Percentiles rank a stretch among this genome's conserved stretches.
phyloP scores from a whole-genome alignment of 345 rosid genomes.

The Fremontodendron californicum region DNA sequence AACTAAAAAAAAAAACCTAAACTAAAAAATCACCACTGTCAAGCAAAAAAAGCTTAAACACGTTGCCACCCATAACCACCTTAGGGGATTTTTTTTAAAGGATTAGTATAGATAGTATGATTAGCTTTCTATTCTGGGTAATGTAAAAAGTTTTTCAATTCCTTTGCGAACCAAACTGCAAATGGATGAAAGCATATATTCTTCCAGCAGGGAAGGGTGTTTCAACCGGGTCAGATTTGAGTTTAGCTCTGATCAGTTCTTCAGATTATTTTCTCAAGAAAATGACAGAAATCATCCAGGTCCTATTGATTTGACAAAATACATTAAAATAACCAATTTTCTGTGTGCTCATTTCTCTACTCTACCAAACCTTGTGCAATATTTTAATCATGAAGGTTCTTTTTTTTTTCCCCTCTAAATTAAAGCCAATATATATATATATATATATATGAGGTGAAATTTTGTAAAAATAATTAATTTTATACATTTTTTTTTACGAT shows the following conservation, averaged over 20 bases:
- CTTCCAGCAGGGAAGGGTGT: neutral
- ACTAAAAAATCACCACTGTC: no score
- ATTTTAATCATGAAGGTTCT: neutral
- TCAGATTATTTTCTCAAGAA: neutral
- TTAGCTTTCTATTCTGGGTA: neutral
- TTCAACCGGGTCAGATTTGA: neutral
- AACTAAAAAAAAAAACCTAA: no score
- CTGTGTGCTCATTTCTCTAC: neutral
- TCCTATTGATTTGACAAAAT: neutral
- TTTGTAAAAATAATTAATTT: no score
- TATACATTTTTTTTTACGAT: no score
- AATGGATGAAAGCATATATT: conserved; percentile 1
- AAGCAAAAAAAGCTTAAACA: no score
- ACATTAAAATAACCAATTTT: neutral
- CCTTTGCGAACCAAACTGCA: neutral
- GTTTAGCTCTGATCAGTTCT: neutral
- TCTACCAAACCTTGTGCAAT: neutral
- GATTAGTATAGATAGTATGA: no score
- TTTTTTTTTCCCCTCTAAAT: no score
- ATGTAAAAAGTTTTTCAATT: neutral
- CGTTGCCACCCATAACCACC: no score
- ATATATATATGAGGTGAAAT: no score
- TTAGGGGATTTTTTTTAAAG: no score
- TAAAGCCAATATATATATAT: neutral
- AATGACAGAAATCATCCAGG: neutral